Percentiles rank a stretch among this genome's conserved stretches.
Evolutionary conservation across 306 rosid species (phyloP).

Genomic region (Coriaria nepalensis): DNA sequence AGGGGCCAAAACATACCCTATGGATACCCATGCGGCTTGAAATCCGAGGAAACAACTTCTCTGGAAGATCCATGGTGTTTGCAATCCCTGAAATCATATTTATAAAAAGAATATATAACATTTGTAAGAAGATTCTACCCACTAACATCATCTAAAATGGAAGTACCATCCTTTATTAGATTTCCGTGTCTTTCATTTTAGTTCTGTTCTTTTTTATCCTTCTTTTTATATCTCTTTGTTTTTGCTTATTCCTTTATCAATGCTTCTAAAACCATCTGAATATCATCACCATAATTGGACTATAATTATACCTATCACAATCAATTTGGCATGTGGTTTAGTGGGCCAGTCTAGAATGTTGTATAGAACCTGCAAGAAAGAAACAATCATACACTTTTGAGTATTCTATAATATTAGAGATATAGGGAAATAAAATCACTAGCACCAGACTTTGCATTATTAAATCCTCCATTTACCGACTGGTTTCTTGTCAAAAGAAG

Average conservation of each 20-base stretch:
- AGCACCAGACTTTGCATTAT: slow-evolving; percentile 7
- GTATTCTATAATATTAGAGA: neutral
- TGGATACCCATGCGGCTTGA: slow-evolving; percentile 98
- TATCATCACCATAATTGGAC: slow-evolving; percentile 2
- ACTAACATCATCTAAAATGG: neutral
- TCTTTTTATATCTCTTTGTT: neutral
- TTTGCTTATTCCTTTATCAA: neutral
- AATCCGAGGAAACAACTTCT: slow-evolving; percentile 96
- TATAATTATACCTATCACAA: slow-evolving; percentile 60
- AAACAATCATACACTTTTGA: slow-evolving; percentile 7
- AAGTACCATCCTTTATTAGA: too few species aligned
- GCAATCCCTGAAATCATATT: slow-evolving; percentile 96
- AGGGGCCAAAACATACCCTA: slow-evolving; percentile 94
- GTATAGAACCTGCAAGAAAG: slow-evolving; percentile 55
- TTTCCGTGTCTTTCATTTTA: slow-evolving; percentile 13
- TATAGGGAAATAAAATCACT: too few species aligned
- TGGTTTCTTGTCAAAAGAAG: slow-evolving; percentile 95
- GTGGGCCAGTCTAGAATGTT: slow-evolving; percentile 99
- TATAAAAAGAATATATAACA: neutral
- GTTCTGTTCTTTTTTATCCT: slow-evolving; percentile 3
- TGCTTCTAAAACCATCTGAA: neutral
- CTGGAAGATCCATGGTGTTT: slow-evolving; percentile 98
- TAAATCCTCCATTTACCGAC: slow-evolving; percentile 45
- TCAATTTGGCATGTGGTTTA: slow-evolving; percentile 70
- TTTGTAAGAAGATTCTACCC: neutral